Conservation (phyloP, 2,329 filamentous ascomycete species). For the Paraphaeosphaeria minitans region DNA sequence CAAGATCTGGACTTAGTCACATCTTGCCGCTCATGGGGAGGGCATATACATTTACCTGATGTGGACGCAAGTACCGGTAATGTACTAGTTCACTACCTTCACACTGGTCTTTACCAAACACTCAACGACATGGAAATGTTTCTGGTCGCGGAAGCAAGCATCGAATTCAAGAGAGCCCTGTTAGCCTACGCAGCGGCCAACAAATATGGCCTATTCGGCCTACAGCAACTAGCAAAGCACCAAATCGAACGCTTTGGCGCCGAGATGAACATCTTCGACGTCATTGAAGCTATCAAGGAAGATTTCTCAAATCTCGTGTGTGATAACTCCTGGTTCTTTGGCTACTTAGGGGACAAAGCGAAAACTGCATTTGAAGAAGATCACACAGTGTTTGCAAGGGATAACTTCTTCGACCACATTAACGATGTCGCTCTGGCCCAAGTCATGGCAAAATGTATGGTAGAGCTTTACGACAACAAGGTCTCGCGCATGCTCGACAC, state of each 20-base stretch:
- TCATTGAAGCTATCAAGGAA: conserved; percentile 16
- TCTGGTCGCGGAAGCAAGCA: not conserved
- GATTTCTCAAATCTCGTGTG: conserved; percentile 13
- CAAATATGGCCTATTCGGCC: conserved; percentile 14
- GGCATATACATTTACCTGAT: conserved; percentile 12
- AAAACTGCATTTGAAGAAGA: conserved; percentile 20
- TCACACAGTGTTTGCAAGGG: conserved; percentile 14
- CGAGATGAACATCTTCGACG: conserved; percentile 16
- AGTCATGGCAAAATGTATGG: conserved; percentile 14
- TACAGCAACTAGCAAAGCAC: conserved; percentile 17
- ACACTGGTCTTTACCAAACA: conserved; percentile 32
- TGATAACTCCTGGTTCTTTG: conserved; percentile 16
- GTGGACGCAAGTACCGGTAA: conserved; percentile 26
- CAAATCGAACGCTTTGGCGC: conserved; percentile 11
- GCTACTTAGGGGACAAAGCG: conserved; percentile 15
- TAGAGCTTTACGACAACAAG: conserved; percentile 17
- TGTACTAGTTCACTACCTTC: conserved; percentile 30
- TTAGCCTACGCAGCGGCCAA: conserved; percentile 18
- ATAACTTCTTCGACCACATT: conserved; percentile 18
- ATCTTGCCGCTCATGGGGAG: no score
- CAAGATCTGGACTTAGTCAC: no score
- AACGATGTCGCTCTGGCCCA: conserved; percentile 14
- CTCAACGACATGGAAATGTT: conserved; percentile 15
- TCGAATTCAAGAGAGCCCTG: conserved; percentile 23
- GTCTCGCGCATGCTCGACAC: conserved; percentile 13